Evolutionary conservation across 1,139 yeast species (phyloP), one percentile per base, ranked within the genome.

Genomic region (Pichia sp.): DNA sequence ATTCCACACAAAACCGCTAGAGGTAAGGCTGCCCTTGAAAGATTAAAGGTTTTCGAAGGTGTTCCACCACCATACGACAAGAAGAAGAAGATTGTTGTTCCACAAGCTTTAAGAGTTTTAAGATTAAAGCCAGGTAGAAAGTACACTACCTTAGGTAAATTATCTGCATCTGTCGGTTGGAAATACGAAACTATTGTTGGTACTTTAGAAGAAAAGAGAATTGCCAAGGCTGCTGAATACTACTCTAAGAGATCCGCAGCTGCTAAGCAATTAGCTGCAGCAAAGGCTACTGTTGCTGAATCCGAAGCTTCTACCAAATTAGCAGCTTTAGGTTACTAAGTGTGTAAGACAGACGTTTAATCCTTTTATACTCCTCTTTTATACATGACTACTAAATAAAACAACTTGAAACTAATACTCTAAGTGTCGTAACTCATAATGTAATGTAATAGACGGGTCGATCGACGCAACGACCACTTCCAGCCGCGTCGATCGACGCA

Each of bases 61-160:
- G 84, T 94, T 61, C 99, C 99, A 76, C 93, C 98, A 61, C 99
- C 99, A 77, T 93, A 87, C 79, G 99, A 93, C 93, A 90, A 85
- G 81, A 87, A 89, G 90, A 91, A 93, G 96, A 89, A 96, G 77
- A 97, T 91, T 72, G 99, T 93, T 67, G 99, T 93, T 70, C 99
- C 99, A 75, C 96, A 90, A 81, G 99, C 99, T 71, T 84, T 93
- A 72, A 91, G 99, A 81, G 96, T 94, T 67, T 83, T 93, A 76
- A 90, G 99, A 85, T 87, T 93, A 78, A 91, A 90, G 81, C 99
- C 91, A 75, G 99, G 99, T 75, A 91, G 99, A 86, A 93, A 93
- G 81, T 93, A 85, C 96, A 88, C 97, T 77, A 88, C 98, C 63
- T 90, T 94, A 67, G 96, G 96, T 75, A 90, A 93, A 76, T 83